phyloP scores from a whole-genome alignment of 2,329 filamentous ascomycete genomes.

The Alternaria metachromatica region DNA sequence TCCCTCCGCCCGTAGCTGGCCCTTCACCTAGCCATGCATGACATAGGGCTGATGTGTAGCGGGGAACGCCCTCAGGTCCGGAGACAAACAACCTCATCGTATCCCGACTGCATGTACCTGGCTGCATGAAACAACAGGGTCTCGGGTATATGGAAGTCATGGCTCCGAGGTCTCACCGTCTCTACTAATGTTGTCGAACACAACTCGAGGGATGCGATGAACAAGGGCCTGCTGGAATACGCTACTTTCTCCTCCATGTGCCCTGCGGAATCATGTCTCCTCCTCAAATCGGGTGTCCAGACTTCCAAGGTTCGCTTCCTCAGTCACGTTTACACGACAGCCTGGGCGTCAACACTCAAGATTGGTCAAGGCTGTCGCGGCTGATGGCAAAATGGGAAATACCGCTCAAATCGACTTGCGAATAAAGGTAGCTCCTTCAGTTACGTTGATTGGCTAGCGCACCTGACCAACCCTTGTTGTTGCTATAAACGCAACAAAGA shows the following conservation, averaged over 20 bases:
- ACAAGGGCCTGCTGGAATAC: not conserved
- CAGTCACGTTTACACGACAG: not conserved
- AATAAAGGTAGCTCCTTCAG: not conserved
- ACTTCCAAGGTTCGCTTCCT: not conserved
- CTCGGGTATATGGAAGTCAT: not conserved
- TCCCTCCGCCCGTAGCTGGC: not conserved
- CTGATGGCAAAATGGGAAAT: not conserved
- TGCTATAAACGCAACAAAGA: constrained; percentile 3
- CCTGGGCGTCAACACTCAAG: not conserved
- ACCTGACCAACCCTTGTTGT: not conserved
- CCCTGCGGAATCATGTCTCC: not conserved
- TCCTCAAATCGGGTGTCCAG: not conserved
- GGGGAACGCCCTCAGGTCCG: not conserved
- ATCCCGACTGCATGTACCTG: not conserved
- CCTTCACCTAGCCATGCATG: not conserved
- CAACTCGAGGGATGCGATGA: not conserved
- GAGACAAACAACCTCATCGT: not conserved
- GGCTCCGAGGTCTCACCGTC: not conserved
- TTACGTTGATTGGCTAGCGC: not conserved
- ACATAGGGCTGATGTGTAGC: not conserved
- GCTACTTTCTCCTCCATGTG: not conserved
- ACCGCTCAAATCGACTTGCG: not conserved
- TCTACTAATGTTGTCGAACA: not conserved
- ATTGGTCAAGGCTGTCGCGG: not conserved
- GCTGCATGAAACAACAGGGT: not conserved